These are phyloP conservation scores for Kodamaea arcana DNA, from an alignment of 1,139 yeast genomes.

Conservation along the genomic window DNA sequence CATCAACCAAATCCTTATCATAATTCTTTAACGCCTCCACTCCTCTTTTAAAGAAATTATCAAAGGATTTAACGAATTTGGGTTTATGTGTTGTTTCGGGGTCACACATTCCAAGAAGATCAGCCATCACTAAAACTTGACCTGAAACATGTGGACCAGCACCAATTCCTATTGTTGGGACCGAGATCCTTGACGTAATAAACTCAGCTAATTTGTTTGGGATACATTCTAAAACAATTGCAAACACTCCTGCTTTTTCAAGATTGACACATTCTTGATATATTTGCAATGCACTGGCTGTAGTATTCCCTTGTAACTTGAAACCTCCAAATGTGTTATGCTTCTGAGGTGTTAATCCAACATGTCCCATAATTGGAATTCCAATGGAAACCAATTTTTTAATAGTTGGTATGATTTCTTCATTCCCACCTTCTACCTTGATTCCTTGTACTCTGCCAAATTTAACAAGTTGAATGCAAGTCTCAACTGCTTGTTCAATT, in stretches of 20 bases:
- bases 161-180: constrained; percentile 95
- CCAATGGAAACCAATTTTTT: constrained; percentile 58
- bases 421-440: constrained; percentile 82
- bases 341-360: constrained; percentile 89
- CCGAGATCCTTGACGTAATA: constrained; percentile 53
- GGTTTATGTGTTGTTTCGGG: constrained; percentile 48
- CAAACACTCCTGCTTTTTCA: constrained; percentile 75
- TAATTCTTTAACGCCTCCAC: constrained; percentile 53
- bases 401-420: constrained; percentile 46
- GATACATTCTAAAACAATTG: constrained; percentile 77
- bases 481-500: constrained; percentile 57
- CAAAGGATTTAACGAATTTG: constrained; percentile 74
- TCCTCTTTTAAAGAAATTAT: constrained; percentile 47
- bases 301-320: constrained; percentile 72
- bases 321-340: constrained; percentile 81
- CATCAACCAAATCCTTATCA: constrained; percentile 51
- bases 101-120: constrained; percentile 70
- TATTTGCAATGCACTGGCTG: constrained; percentile 53
- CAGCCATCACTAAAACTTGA: constrained; percentile 86
- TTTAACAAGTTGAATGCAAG: constrained; percentile 59
- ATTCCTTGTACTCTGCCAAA: constrained; percentile 70
- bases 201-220: constrained; percentile 70
- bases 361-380: constrained; percentile 88
- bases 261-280: constrained; percentile 65
- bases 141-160: constrained; percentile 86